These are phyloP conservation scores for Ormosia emarginata DNA, from an alignment of 306 rosid genomes.

Conservation along the genomic window DNA sequence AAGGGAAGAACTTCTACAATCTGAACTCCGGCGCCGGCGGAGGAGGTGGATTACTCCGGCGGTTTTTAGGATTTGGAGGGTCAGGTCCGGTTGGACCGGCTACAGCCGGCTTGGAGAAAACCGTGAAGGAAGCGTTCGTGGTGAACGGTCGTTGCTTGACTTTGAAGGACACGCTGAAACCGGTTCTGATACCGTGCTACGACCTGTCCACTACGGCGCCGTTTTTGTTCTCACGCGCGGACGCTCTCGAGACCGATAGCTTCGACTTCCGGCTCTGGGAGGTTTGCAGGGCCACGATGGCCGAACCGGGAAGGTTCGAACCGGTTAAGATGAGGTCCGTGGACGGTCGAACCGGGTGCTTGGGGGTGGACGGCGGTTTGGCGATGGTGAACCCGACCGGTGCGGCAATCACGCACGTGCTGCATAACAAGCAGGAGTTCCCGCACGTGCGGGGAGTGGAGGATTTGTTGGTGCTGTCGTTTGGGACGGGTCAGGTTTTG, in stretches of 20 bases:
- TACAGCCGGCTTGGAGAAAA: slow-evolving; percentile 59
- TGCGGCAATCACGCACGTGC: slow-evolving; percentile 97
- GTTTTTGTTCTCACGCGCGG: slow-evolving; percentile 92
- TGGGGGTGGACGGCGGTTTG: slow-evolving; percentile 86
- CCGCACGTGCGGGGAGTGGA: slow-evolving; percentile 98
- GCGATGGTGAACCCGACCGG: slow-evolving; percentile 92
- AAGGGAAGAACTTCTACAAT: slow-evolving; percentile 60
- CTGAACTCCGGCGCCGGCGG: slow-evolving; percentile 16
- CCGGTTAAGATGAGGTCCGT: slow-evolving; percentile 79
- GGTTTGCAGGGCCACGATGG: slow-evolving; percentile 91
- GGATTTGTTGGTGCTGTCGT: slow-evolving; percentile 82
- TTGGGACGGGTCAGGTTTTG: slow-evolving; percentile 77
- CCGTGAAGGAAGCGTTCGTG: slow-evolving; percentile 69
- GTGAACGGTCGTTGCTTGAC: slow-evolving; percentile 55
- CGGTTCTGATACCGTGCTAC: slow-evolving; percentile 88
- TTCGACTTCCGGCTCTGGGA: slow-evolving; percentile 93
- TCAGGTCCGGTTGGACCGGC: slow-evolving; percentile 29
- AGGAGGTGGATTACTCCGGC: slow-evolving; percentile 27
- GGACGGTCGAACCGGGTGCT: slow-evolving; percentile 58
- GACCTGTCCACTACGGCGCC: slow-evolving; percentile 94
- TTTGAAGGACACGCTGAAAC: slow-evolving; percentile 81
- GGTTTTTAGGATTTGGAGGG: slow-evolving; percentile 29
- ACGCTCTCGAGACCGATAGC: slow-evolving; percentile 90
- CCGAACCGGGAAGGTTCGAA: slow-evolving; percentile 75
- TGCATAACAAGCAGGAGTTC: slow-evolving; percentile 95